Evolutionary conservation across 2,329 filamentous ascomycete species (phyloP).

Genomic region (Ophiostoma himal-ulmi): DNA sequence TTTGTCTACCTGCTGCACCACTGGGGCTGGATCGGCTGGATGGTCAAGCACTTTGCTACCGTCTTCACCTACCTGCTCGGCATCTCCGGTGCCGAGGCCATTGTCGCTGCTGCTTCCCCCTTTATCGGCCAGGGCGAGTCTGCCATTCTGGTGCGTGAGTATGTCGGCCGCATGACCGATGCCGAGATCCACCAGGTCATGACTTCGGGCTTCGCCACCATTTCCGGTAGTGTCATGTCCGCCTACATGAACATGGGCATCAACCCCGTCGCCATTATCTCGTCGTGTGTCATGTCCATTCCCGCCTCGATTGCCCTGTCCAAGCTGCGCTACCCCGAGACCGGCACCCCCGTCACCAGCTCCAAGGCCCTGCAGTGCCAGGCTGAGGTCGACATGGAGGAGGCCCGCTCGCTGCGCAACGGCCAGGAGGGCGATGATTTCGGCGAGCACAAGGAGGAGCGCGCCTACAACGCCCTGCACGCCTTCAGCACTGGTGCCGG

Average conservation of each 20-base stretch:
- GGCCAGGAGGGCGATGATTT: background rate
- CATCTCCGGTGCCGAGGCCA: slow-evolving; percentile 87
- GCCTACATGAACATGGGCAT: slow-evolving; percentile 80
- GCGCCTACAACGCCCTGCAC: slow-evolving; percentile 71
- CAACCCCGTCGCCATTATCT: slow-evolving; percentile 78
- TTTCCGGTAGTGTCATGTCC: slow-evolving; percentile 79
- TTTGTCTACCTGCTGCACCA: slow-evolving; percentile 85
- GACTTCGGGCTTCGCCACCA: slow-evolving; percentile 88
- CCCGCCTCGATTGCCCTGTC: slow-evolving; percentile 83
- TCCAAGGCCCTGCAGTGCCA: slow-evolving; percentile 49
- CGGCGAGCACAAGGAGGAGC: slow-evolving; percentile 19
- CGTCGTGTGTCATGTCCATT: slow-evolving; percentile 92
- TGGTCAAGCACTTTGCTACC: slow-evolving; percentile 75
- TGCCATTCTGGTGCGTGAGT: slow-evolving; percentile 84
- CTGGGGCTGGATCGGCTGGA: slow-evolving; percentile 78
- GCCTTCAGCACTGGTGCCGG: slow-evolving; percentile 80
- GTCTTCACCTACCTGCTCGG: slow-evolving; percentile 89
- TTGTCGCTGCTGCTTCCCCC: slow-evolving; percentile 85
- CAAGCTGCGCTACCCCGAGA: slow-evolving; percentile 85
- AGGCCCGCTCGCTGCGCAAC: slow-evolving; percentile 8
- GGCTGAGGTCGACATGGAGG: slow-evolving; percentile 10
- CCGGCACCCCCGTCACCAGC: slow-evolving; percentile 76
- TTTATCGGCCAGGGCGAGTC: slow-evolving; percentile 95
- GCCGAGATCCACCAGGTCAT: slow-evolving; percentile 90
- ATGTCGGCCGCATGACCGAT: slow-evolving; percentile 75